Evolutionary conservation across 2,329 filamentous ascomycete genomes (phyloP).

Genomic region (Fusarium abutilonis): DNA sequence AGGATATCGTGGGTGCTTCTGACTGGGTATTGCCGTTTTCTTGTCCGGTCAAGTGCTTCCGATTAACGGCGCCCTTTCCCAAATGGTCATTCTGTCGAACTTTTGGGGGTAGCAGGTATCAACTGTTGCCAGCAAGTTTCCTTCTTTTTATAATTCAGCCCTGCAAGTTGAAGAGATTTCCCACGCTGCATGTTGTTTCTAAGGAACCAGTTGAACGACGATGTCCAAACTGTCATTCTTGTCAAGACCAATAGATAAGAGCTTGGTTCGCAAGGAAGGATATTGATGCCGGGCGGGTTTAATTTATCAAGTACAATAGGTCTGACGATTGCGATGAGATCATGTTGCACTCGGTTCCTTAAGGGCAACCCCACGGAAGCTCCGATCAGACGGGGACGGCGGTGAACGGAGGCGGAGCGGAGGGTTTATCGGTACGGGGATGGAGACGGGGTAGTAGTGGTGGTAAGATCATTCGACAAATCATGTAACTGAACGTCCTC

Average conservation of each 20-base stretch:
- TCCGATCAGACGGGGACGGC: slow-evolving; percentile 38
- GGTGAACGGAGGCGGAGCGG: slow-evolving; percentile 44
- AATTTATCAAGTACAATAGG: not conserved
- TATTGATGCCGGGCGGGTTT: not conserved
- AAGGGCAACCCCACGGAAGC: slow-evolving; percentile 22
- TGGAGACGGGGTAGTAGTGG: slow-evolving; percentile 27
- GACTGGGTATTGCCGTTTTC: slow-evolving; percentile 28
- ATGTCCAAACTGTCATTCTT: too few relatives aligned
- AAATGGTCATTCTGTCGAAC: slow-evolving; percentile 6
- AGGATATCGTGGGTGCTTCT: slow-evolving; percentile 35
- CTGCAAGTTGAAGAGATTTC: slow-evolving; percentile 4
- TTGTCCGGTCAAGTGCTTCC: slow-evolving; percentile 34
- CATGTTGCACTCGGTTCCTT: slow-evolving; percentile 22
- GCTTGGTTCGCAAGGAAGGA: not conserved
- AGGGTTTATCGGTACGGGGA: slow-evolving; percentile 38
- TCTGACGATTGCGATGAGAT: slow-evolving; percentile 3
- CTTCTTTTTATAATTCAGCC: slow-evolving; percentile 1
- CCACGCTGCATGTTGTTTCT: too few relatives aligned
- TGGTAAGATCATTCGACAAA: slow-evolving; percentile 24
- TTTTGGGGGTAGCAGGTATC: slow-evolving; percentile 4
- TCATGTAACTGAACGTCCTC: slow-evolving; percentile 6
- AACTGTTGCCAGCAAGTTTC: not conserved
- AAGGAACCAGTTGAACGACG: too few relatives aligned
- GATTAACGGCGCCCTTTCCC: slow-evolving; percentile 29
- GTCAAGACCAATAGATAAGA: not conserved